Percentiles rank a stretch among this genome's conserved stretches.
Conservation (phyloP, 345 rosid species). For the Citrus unshiu region DNA sequence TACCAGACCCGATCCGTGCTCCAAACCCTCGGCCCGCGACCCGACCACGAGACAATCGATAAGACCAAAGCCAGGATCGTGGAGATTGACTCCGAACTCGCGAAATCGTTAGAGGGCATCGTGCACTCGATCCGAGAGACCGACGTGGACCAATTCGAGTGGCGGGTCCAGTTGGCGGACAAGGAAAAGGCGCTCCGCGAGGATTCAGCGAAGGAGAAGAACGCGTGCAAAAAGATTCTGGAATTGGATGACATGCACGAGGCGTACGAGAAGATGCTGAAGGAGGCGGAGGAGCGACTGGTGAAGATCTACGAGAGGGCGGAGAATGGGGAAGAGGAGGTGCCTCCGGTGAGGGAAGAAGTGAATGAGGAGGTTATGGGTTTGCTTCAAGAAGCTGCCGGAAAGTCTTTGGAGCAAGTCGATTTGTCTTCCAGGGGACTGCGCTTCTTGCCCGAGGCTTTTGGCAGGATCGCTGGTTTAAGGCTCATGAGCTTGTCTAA, state of each 20-base stretch:
- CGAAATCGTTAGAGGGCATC: slow-evolving; percentile 71
- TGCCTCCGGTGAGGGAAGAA: slow-evolving; percentile 23
- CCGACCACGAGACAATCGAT: slow-evolving; percentile 90
- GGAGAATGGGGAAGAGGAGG: slow-evolving; percentile 30
- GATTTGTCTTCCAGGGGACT: slow-evolving; percentile 61
- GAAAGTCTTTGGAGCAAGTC: slow-evolving; percentile 51
- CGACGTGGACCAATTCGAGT: slow-evolving; percentile 46
- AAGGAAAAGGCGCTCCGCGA: slow-evolving; percentile 57
- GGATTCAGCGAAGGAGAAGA: slow-evolving; percentile 54
- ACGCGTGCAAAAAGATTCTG: slow-evolving; percentile 43
- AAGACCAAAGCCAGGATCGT: slow-evolving; percentile 51
- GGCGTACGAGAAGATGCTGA: slow-evolving; percentile 67
- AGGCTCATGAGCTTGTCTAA: slow-evolving; percentile 55
- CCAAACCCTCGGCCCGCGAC: slow-evolving; percentile 79
- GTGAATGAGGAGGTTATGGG: slow-evolving; percentile 59
- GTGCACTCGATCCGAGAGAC: slow-evolving; percentile 57
- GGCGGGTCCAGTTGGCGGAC: slow-evolving; percentile 53
- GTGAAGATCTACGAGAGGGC: slow-evolving; percentile 66
- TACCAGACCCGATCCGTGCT: slow-evolving; percentile 81
- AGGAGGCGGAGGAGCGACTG: slow-evolving; percentile 74
- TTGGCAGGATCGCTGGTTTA: slow-evolving; percentile 65
- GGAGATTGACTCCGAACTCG: slow-evolving; percentile 52
- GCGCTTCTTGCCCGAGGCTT: slow-evolving; percentile 75
- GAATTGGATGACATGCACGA: slow-evolving; percentile 80
- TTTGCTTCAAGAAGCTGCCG: slow-evolving; percentile 52